Base-by-base conservation (phyloP, 169 alveolate species). In the Cryptosporidium canis region DNA sequence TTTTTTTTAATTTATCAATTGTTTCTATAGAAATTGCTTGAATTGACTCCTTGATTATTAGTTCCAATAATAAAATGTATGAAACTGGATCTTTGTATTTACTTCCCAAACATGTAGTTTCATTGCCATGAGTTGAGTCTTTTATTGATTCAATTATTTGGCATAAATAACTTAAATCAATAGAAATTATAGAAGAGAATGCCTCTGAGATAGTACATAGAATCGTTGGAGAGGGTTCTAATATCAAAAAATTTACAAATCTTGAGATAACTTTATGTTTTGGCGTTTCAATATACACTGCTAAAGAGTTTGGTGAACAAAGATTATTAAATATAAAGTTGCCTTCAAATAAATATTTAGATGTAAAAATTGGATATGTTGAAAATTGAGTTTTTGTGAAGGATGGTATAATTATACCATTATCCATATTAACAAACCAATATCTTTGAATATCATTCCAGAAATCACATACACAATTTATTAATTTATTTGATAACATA, bases 281-380 rank as follows among this genome's bases (percentile, higher is more conserved):
- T 8, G 27, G 63, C 1, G 67, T 33, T 18, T 48, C 35, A 16
- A 3, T 1, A 51, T 35, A 70, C 3, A 70, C 9, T 16, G 84
- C 53, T 3, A 70, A 51, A 6, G 16, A 3, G 8, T 55, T 70
- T 14, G 84, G 47, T n/a, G 84, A 29, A 6, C 45, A 51, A 31
- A 70, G 37, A 14, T 41, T 21, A 18, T 70, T 35, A 12, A 70
- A 70, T 14, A n/a, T 18, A 33, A 70, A 70, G 12, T 55, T 33
- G 35, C 53, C 39, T 12, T 55, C 27, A 16, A 11, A 51, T 8
- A 31, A 0, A 18, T 31, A 27, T 31, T 31, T 27, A 0, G 67
- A 70, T 5, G 66, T 16, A 27, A 70, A 70, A 70, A 70, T 48
- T 31, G 84, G 84, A 27, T 48, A 70, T 1, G 41, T 44, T 48